These are phyloP conservation scores for Mycena rebaudengoi DNA, from an alignment of 768 basidiomycete species.

Conservation along the genomic window DNA sequence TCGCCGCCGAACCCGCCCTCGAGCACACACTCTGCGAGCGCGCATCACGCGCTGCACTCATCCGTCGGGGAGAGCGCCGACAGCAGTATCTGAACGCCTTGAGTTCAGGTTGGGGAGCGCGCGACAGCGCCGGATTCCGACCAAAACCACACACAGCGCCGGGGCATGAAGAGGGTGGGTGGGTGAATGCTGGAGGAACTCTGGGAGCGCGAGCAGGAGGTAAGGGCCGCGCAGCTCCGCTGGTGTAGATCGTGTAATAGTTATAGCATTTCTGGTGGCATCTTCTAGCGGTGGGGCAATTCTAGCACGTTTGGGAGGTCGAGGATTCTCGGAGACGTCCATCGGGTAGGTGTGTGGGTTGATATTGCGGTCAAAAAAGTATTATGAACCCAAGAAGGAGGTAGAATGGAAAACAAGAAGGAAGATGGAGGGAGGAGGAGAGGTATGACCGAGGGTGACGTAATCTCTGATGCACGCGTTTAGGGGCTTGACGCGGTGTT, in stretches of 20 bases:
- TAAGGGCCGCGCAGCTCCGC: background rate
- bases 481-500: too few species aligned
- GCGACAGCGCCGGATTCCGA: constrained; percentile 66
- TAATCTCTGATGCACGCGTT: too few species aligned
- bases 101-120: constrained; percentile 53
- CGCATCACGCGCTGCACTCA: constrained; percentile 78
- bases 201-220: constrained; percentile 70
- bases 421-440: too few species aligned
- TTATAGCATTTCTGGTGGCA: too few species aligned
- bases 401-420: too few species aligned
- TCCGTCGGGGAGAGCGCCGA: constrained; percentile 17
- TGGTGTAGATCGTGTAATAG: background rate
- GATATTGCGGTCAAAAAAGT: too few species aligned
- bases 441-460: too few species aligned
- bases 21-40: constrained; percentile 68
- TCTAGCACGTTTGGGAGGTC: constrained; percentile 46
- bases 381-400: too few species aligned
- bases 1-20: constrained; percentile 57
- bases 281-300: constrained; percentile 11
- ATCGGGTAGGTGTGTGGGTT: too few species aligned
- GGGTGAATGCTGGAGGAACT: constrained; percentile 70
- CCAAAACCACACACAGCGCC: constrained; percentile 63
- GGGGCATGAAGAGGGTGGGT: constrained; percentile 61
- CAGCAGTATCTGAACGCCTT: too few species aligned
- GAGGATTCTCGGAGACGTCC: constrained; percentile 43